Evolutionary conservation across 108 stramenopile species (phyloP).

Genomic region (Conticribra guillardii): DNA sequence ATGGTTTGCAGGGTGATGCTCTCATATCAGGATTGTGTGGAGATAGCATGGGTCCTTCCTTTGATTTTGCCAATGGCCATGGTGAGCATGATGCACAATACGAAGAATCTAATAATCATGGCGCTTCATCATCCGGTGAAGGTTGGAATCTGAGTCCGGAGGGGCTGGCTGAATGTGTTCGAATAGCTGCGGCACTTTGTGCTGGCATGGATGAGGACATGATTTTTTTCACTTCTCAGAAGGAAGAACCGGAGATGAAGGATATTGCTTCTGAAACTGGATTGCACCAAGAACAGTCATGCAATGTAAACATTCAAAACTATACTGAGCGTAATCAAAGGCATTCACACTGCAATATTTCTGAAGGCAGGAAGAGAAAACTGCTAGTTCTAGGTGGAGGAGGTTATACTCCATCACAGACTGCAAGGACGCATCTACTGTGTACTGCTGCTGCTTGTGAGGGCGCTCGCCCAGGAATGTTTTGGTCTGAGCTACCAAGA

Average conservation of each 20-base stretch:
- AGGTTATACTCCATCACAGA: constrained; percentile 53
- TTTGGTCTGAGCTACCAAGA: constrained; percentile 49
- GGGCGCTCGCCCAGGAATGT: constrained; percentile 46
- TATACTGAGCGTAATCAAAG: too few species aligned
- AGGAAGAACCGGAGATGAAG: constrained; percentile 7
- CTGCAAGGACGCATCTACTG: constrained; percentile 48
- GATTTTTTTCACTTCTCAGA: constrained; percentile 6
- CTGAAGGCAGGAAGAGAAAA: constrained; percentile 34
- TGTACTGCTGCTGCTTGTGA: constrained; percentile 67
- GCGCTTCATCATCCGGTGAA: constrained; percentile 27
- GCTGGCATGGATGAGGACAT: constrained; percentile 31
- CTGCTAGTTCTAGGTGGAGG: constrained; percentile 61
- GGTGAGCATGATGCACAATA: neutral
- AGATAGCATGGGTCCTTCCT: neutral
- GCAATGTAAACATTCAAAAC: too few species aligned
- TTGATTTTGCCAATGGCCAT: constrained; percentile 4
- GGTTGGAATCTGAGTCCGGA: constrained; percentile 56
- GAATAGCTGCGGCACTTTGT: constrained; percentile 37
- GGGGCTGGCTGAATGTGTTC: constrained; percentile 54
- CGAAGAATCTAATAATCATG: neutral
- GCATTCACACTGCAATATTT: too few species aligned
- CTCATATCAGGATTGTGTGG: constrained; percentile 25
- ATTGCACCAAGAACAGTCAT: neutral
- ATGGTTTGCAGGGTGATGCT: constrained; percentile 55
- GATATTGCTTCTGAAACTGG: neutral